Evolutionary conservation across 2,329 filamentous ascomycete genomes (phyloP).

Genomic region (Pyricularia sp.): DNA sequence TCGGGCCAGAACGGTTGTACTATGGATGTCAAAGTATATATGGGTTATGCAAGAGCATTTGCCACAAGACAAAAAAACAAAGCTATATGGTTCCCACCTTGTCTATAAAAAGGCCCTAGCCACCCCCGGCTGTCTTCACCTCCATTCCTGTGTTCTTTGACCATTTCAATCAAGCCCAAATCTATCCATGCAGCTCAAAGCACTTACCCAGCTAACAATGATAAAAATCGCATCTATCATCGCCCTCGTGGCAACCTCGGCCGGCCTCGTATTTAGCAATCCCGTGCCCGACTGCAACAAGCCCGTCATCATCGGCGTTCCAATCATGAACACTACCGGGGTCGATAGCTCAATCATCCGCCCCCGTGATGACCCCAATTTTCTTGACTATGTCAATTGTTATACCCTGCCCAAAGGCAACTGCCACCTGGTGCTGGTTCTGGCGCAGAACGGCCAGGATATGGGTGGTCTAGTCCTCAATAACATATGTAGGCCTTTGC

Average conservation of each 20-base stretch:
- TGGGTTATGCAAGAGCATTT: no score
- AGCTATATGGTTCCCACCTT: no score
- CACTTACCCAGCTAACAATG: background rate
- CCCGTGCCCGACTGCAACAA: background rate
- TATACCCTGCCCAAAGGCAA: background rate
- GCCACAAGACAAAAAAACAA: no score
- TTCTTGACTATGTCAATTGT: conserved; percentile 2
- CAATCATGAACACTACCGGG: background rate
- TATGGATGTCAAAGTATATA: no score
- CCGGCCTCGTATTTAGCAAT: background rate
- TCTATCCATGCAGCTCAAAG: background rate
- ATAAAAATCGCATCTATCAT: background rate
- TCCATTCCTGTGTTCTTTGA: no score
- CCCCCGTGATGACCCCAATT: conserved; percentile 1
- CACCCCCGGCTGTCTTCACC: background rate
- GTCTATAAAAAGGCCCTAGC: background rate
- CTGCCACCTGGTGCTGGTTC: background rate
- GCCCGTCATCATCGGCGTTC: background rate
- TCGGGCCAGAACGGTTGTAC: no score
- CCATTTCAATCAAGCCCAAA: background rate
- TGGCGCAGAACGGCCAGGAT: background rate
- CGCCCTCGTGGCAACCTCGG: background rate
- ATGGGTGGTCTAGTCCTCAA: conserved; percentile 3
- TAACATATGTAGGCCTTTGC: background rate
- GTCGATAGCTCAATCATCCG: background rate